Evolutionary conservation across 768 basidiomycete species (phyloP).

Genomic region (Serpula lacrymans): DNA sequence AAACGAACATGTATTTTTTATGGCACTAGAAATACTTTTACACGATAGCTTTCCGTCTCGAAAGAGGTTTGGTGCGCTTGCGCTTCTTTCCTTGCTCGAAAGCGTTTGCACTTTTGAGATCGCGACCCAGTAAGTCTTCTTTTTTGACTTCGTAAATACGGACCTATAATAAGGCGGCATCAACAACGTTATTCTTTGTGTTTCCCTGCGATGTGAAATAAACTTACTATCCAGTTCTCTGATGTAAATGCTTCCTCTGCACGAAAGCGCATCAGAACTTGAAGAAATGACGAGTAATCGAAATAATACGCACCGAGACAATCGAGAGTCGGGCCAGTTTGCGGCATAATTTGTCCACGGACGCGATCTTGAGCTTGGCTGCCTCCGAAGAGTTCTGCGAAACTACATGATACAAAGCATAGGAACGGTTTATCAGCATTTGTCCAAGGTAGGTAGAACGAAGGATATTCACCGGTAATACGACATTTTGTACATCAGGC

Average conservation of each 20-base stretch:
- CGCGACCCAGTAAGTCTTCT: constrained; percentile 87
- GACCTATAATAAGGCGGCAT: constrained; percentile 40
- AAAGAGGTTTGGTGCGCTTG: constrained; percentile 71
- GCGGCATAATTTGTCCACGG: constrained; percentile 80
- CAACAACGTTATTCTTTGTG: neutral
- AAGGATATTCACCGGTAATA: constrained; percentile 74
- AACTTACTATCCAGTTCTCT: constrained; percentile 96
- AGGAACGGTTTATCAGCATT: constrained; percentile 1
- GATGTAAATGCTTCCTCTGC: constrained; percentile 97
- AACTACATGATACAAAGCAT: constrained; percentile 50
- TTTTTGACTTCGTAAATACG: constrained; percentile 96
- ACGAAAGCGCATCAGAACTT: constrained; percentile 3
- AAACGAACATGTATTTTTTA: no score
- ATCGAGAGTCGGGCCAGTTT: constrained; percentile 76
- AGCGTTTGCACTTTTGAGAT: constrained; percentile 82
- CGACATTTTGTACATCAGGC: constrained; percentile 99
- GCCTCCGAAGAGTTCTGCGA: constrained; percentile 83
- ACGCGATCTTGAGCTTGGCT: constrained; percentile 79
- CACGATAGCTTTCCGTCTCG: constrained; percentile 50
- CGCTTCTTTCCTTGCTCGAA: constrained; percentile 88
- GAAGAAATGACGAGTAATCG: constrained; percentile 3
- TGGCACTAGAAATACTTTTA: no score
- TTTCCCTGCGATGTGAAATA: neutral
- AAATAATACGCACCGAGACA: constrained; percentile 63
- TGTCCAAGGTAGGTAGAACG: neutral